A percentile compares a stretch with the other conserved stretches of the same genome.
phyloP scores from a whole-genome alignment of 2,329 filamentous ascomycete species.

The Stachybotrys elegans region DNA sequence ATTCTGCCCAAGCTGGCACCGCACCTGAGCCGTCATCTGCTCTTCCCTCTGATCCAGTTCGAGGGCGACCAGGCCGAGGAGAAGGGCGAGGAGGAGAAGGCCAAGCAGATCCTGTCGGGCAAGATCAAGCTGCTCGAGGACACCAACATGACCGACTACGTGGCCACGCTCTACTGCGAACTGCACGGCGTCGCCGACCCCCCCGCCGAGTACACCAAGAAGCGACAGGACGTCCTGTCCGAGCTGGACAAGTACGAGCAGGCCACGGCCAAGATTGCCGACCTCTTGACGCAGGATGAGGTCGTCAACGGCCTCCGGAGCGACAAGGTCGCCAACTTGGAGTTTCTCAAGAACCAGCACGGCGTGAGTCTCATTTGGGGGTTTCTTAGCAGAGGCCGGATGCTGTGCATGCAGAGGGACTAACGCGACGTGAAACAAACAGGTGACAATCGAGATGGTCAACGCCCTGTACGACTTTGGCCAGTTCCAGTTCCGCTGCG shows the following conservation, averaged over 20 bases:
- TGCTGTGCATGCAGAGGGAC: background rate
- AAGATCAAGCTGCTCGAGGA: slow-evolving; percentile 94
- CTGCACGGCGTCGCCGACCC: slow-evolving; percentile 74
- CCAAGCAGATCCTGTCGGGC: slow-evolving; percentile 70
- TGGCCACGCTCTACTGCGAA: slow-evolving; percentile 85
- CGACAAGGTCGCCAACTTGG: slow-evolving; percentile 98
- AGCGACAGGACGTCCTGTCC: slow-evolving; percentile 82
- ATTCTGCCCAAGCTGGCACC: slow-evolving; percentile 85
- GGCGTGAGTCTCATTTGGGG: slow-evolving; percentile 51
- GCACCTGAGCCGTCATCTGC: slow-evolving; percentile 90
- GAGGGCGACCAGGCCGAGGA: slow-evolving; percentile 77
- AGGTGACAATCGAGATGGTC: slow-evolving; percentile 92
- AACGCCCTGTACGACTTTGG: slow-evolving; percentile 93
- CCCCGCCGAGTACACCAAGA: slow-evolving; percentile 81
- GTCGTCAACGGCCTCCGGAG: slow-evolving; percentile 87
- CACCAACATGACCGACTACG: slow-evolving; percentile 99
- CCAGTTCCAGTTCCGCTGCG: slow-evolving; percentile 96
- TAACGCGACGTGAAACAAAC: slow-evolving; percentile 5
- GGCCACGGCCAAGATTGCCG: slow-evolving; percentile 82
- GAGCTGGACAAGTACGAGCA: slow-evolving; percentile 80
- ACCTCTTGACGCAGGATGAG: slow-evolving; percentile 79
- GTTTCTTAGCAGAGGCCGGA: background rate
- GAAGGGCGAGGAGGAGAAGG: slow-evolving; percentile 52
- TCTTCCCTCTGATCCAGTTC: slow-evolving; percentile 96
- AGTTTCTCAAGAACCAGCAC: slow-evolving; percentile 95